Conservation (phyloP, 805 yeast genomes). For the Cyberlindnera japonica region DNA sequence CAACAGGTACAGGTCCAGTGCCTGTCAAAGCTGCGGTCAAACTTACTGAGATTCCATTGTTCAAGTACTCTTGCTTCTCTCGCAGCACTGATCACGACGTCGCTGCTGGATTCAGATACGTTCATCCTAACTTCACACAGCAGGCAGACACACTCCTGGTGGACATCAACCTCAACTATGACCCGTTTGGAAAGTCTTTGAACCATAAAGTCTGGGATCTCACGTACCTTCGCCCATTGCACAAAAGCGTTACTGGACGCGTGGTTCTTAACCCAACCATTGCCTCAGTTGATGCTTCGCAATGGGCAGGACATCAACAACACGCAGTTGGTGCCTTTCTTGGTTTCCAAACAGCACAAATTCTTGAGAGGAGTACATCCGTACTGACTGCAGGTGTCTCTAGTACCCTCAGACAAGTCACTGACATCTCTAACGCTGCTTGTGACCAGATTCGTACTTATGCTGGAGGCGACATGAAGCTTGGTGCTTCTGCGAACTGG, state of each 20-base stretch:
- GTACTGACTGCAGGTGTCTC: slow-evolving; percentile 53
- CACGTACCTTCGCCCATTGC: slow-evolving; percentile 42
- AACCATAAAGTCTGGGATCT: slow-evolving; percentile 48
- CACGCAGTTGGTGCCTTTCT: slow-evolving; percentile 39
- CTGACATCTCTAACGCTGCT: slow-evolving; percentile 51
- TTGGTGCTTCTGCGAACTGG: slow-evolving; percentile 41
- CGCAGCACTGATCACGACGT: slow-evolving; percentile 34
- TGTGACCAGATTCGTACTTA: slow-evolving; percentile 49
- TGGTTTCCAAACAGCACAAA: slow-evolving; percentile 45
- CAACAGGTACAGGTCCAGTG: slow-evolving; percentile 27
- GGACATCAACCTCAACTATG: slow-evolving; percentile 45
- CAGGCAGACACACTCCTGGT: slow-evolving; percentile 51
- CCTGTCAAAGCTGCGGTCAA: slow-evolving; percentile 44
- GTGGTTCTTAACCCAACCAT: slow-evolving; percentile 45
- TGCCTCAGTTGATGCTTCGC: slow-evolving; percentile 42
- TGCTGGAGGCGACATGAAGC: slow-evolving; percentile 57
- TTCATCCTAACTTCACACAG: slow-evolving; percentile 49
- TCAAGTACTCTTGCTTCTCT: slow-evolving; percentile 32
- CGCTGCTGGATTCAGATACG: slow-evolving; percentile 31
- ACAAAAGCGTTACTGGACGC: slow-evolving; percentile 41
- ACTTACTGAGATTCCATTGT: slow-evolving; percentile 34
- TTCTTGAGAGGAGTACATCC: slow-evolving; percentile 18
- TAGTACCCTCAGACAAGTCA: slow-evolving; percentile 51
- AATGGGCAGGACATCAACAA: slow-evolving; percentile 52
- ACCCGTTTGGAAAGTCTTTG: slow-evolving; percentile 42